Evolutionary conservation across 140 eudicot genomes (phyloP).

Genomic region (Flaveria floridana): DNA sequence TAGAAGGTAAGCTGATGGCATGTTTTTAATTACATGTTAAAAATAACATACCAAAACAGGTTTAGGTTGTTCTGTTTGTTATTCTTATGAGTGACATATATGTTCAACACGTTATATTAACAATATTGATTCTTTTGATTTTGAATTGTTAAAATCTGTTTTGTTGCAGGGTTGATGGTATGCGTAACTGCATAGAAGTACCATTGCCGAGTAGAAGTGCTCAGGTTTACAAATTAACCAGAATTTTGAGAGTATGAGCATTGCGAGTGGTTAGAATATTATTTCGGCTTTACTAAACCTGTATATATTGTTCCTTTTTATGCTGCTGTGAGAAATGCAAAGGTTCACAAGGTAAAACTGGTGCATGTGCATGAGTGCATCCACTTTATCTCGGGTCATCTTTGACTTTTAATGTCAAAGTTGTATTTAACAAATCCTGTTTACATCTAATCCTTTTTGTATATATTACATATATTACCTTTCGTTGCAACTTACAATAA

Average conservation of each 20-base stretch:
- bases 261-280: background rate
- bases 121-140: background rate
- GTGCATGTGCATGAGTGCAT: background rate
- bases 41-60: background rate
- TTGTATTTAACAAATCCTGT: slow-evolving; percentile 12
- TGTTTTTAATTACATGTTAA: background rate
- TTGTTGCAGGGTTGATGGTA: slow-evolving; percentile 69
- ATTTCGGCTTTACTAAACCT: background rate
- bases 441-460: background rate
- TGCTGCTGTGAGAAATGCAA: background rate
- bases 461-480: background rate
- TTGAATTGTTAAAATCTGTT: background rate
- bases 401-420: slow-evolving; percentile 13
- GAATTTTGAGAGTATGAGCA: slow-evolving; percentile 61
- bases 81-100: background rate
- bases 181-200: slow-evolving; percentile 73
- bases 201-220: slow-evolving; percentile 80
- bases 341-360: slow-evolving; percentile 5
- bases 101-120: background rate
- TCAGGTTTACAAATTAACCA: slow-evolving; percentile 73
- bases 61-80: background rate
- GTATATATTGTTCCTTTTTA: slow-evolving; percentile 18
- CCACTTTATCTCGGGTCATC: background rate
- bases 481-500: background rate
- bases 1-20: slow-evolving; percentile 52